phyloP scores from a whole-genome alignment of 176 grass and related monocot species.

The Carex kokanica region DNA sequence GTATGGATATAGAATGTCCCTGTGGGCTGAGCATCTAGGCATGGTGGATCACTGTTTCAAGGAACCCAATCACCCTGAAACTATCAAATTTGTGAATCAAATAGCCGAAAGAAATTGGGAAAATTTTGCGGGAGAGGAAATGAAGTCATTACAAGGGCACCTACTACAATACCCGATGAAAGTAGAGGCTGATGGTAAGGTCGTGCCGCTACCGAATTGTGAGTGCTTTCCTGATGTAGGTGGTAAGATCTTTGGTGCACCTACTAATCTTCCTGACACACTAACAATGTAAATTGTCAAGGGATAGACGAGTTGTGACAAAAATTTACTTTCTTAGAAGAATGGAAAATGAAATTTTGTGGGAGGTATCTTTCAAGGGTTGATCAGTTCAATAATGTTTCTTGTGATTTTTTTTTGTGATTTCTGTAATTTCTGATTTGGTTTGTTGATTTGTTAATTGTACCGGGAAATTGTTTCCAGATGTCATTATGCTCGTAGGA shows the following conservation, averaged over 20 bases:
- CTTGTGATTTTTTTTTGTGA: no score
- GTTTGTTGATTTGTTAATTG: not conserved
- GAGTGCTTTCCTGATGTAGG: slow-evolving; percentile 85
- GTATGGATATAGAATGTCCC: slow-evolving; percentile 82
- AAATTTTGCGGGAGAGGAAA: slow-evolving; percentile 45
- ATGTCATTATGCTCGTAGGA: slow-evolving; percentile 7
- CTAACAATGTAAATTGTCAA: slow-evolving; percentile 52
- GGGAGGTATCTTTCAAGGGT: not conserved
- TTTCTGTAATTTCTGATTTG: not conserved
- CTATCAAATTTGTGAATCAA: slow-evolving; percentile 57
- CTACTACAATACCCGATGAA: slow-evolving; percentile 78
- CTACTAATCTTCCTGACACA: slow-evolving; percentile 71
- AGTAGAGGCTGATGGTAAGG: slow-evolving; percentile 62
- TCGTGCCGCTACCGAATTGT: slow-evolving; percentile 39
- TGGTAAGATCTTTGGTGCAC: slow-evolving; percentile 63
- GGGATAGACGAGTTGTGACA: not conserved
- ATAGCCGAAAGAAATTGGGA: slow-evolving; percentile 72
- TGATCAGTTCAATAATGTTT: not conserved
- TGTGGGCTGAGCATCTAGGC: slow-evolving; percentile 88
- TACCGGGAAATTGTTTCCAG: not conserved
- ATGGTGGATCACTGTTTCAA: slow-evolving; percentile 49
- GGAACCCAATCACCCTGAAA: slow-evolving; percentile 58
- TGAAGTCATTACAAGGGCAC: slow-evolving; percentile 53
- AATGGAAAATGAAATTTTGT: not conserved
- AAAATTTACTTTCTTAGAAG: not conserved